These are phyloP conservation scores for Zanthoxylum bungeanum DNA, from an alignment of 345 rosid genomes.

Conservation along the genomic window DNA sequence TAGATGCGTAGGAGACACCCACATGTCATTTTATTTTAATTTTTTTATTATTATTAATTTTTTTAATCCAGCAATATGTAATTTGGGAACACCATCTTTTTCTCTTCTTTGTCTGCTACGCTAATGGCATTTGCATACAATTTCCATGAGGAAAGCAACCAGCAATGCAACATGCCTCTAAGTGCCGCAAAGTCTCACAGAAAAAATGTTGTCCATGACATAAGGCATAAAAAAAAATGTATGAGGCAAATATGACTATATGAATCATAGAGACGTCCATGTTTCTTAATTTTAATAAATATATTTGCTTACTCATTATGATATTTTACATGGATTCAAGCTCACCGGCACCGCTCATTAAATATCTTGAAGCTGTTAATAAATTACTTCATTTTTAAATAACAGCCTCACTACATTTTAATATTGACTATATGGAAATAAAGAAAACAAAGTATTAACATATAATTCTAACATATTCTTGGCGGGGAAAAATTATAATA, in stretches of 20 bases:
- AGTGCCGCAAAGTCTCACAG: not conserved
- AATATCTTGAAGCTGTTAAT: no score
- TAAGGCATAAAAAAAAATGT: not conserved
- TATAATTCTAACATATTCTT: not conserved
- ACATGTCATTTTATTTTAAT: no score
- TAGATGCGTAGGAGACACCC: no score
- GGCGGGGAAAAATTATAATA: no score
- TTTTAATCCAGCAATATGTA: not conserved
- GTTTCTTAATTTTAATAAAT: no score
- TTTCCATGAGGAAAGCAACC: not conserved
- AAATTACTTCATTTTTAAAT: no score
- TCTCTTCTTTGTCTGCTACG: not conserved
- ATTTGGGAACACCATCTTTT: not conserved
- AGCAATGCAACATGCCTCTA: not conserved
- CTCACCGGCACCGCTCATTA: no score
- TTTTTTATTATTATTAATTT: no score
- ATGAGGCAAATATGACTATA: not conserved
- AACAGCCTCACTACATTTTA: no score
- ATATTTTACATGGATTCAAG: not conserved
- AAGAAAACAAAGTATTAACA: no score
- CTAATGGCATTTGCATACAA: not conserved
- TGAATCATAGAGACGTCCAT: no score
- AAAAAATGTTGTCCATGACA: not conserved
- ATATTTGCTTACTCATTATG: not conserved
- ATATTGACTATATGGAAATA: no score